These are phyloP conservation scores for Salinomyces thailandicus DNA, from an alignment of 2,329 filamentous ascomycete genomes.

Conservation along the genomic window DNA sequence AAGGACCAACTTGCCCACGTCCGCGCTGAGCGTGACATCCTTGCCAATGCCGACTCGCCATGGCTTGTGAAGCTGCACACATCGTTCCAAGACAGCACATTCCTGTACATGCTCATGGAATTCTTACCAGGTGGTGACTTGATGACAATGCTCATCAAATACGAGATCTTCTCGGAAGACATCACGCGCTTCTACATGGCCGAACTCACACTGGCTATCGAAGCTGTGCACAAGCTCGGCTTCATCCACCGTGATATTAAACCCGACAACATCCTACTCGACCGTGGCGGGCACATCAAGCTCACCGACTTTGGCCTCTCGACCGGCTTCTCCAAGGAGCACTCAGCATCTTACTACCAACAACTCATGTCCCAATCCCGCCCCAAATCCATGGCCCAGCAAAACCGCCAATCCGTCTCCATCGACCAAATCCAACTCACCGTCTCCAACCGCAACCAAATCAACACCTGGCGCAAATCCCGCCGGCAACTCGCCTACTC, in stretches of 20 bases:
- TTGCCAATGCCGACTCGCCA: slow-evolving; percentile 97
- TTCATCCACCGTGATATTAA: slow-evolving; percentile 99
- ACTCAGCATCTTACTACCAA: slow-evolving; percentile 97
- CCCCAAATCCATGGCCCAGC: slow-evolving; percentile 33
- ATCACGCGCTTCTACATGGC: slow-evolving; percentile 99
- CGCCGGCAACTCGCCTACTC: slow-evolving; percentile 94
- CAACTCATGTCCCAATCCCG: slow-evolving; percentile 63
- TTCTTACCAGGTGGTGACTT: slow-evolving; percentile 95
- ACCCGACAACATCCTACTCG: slow-evolving; percentile 94
- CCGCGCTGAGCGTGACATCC: slow-evolving; percentile 90
- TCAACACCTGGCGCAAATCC: slow-evolving; percentile 98
- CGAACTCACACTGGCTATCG: slow-evolving; percentile 94
- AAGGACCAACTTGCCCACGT: slow-evolving; percentile 97
- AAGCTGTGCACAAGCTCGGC: slow-evolving; percentile 93
- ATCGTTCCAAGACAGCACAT: slow-evolving; percentile 92
- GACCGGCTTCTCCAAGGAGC: slow-evolving; percentile 93
- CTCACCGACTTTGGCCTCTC: slow-evolving; percentile 96
- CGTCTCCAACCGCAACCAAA: slow-evolving; percentile 92
- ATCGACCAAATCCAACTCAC: slow-evolving; percentile 97
- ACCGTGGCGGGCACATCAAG: slow-evolving; percentile 93
- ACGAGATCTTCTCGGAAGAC: slow-evolving; percentile 97
- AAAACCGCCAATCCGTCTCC: slow-evolving; percentile 82
- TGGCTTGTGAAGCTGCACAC: slow-evolving; percentile 99
- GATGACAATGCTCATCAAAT: slow-evolving; percentile 99
- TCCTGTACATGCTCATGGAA: slow-evolving; percentile 99